Base-by-base conservation (phyloP, 2,329 filamentous ascomycete species). In the Colletotrichum scovillei region DNA sequence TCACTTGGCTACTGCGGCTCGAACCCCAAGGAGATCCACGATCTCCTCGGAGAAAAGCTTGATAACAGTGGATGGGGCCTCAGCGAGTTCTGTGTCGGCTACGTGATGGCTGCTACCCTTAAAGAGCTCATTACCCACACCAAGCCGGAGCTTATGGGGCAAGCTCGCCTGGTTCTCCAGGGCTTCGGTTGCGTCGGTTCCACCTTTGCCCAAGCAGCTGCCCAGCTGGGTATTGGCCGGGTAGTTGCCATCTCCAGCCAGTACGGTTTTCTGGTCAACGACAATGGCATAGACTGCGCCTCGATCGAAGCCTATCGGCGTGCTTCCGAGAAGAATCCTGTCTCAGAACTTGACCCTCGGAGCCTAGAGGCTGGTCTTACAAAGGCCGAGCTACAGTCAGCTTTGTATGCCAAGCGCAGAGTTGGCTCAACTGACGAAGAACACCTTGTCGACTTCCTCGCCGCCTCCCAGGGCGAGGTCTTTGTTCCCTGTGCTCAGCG, bases 121-220 rank as follows among this genome's bases (percentile, higher is more conserved):
- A 49, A 49, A n/a, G 42, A n/a, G 8, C 42, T 49, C 42, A 49
- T n/a, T n/a, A n/a, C 8, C 8, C 42, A 49, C 42, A 49, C 42
- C 7, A 49, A 49, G 42, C 19, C 42, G 19, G 42, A 49, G 19
- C 42, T 49, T 49, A 49, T 49, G 42, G 42, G 19, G 7, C 19
- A 24, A 12, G 30, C 58, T 24, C 30, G 32, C 5, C 22, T 63
- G 8, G 42, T 63, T 12, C 35, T 63, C 28, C 60, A 63, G 38
- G 60, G 38, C 8, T 63, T 63, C 60, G 60, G 60, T 14, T 63
- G 60, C 46, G 60, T 63, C 26, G 60, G 38, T 52, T 35, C 60
- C 24, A 63, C 38, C 24, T 63, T 63, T 26, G 35, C 42, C 38
- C 35, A 46, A 49, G 60, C 60, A 63, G 38, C 60, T 35, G 35